These are phyloP conservation scores for Macrocystidia cucumis DNA, from an alignment of 1,284 basidiomycete species.

Conservation along the genomic window DNA sequence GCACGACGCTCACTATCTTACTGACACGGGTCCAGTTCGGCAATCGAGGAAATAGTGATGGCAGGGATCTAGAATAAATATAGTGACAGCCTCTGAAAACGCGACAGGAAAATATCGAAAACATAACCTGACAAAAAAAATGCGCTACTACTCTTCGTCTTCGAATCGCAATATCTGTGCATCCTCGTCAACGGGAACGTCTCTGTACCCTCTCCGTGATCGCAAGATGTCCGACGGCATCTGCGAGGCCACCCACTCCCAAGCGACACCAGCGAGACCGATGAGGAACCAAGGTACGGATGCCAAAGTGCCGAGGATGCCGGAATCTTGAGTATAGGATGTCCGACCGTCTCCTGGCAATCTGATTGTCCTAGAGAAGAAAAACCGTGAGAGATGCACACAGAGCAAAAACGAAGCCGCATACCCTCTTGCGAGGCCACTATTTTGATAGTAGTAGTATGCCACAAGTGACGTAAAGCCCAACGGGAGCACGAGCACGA, in stretches of 20 bases:
- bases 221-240: conserved; percentile 37
- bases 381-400: conserved; percentile 9
- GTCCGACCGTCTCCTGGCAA: conserved; percentile 49
- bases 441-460: conserved; percentile 73
- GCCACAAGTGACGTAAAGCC: conserved; percentile 65
- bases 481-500: conserved; percentile 69
- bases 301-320: conserved; percentile 62
- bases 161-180: conserved; percentile 78
- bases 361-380: conserved; percentile 70
- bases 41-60: no score
- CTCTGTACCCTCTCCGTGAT: conserved; percentile 66
- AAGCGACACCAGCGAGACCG: conserved; percentile 70
- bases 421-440: conserved; percentile 65
- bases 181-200: conserved; percentile 83
- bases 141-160: conserved; percentile 64
- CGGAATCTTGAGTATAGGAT: conserved; percentile 40
- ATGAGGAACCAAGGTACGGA: conserved; percentile 85
- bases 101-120: no score
- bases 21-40: no score
- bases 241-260: conserved; percentile 48
- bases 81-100: no score
- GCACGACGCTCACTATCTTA: no score
- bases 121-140: no score
- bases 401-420: conserved; percentile 20
- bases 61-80: no score